A percentile compares a stretch with the other conserved stretches of the same genome.
Evolutionary conservation across 2,329 filamentous ascomycete species (phyloP).

Genomic region (Cercospora sp.): DNA sequence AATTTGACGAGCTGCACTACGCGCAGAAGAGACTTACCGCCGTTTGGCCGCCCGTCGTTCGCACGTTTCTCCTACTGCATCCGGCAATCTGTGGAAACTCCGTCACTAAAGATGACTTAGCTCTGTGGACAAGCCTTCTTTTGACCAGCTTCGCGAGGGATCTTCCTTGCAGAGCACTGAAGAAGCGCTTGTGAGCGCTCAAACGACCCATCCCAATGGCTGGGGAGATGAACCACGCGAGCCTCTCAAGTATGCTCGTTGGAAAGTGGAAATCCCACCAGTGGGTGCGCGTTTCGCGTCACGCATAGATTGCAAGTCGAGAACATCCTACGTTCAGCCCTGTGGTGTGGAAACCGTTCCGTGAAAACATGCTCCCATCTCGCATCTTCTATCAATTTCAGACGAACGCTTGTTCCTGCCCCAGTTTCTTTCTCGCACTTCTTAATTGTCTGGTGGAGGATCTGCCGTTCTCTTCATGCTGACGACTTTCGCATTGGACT

Average conservation of each 20-base stretch:
- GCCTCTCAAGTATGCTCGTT: not conserved
- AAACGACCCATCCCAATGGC: not conserved
- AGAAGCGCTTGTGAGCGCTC: not conserved
- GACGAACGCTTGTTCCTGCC: slow-evolving; percentile 8
- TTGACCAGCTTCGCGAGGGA: not conserved
- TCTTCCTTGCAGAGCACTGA: not conserved
- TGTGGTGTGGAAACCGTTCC: not conserved
- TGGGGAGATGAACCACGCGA: slow-evolving; percentile 5
- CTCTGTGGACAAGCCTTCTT: not conserved
- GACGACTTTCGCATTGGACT: not conserved
- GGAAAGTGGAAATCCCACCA: slow-evolving; percentile 2
- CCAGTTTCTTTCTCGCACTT: not conserved
- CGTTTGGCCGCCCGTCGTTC: not conserved
- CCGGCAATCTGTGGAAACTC: slow-evolving; percentile 7
- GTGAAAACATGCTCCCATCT: not conserved
- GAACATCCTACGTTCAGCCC: slow-evolving; percentile 3
- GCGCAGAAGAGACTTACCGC: not conserved
- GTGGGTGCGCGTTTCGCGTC: not conserved
- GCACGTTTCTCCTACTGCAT: slow-evolving; percentile 9
- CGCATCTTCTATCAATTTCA: not conserved
- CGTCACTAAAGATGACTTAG: not conserved
- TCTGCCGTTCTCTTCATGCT: not conserved
- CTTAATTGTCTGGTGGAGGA: not conserved
- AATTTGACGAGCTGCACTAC: not conserved
- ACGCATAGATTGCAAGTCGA: slow-evolving; percentile 9